Conservation (phyloP, 2,329 filamentous ascomycete species). For the Dryadomyces sulphureus region DNA sequence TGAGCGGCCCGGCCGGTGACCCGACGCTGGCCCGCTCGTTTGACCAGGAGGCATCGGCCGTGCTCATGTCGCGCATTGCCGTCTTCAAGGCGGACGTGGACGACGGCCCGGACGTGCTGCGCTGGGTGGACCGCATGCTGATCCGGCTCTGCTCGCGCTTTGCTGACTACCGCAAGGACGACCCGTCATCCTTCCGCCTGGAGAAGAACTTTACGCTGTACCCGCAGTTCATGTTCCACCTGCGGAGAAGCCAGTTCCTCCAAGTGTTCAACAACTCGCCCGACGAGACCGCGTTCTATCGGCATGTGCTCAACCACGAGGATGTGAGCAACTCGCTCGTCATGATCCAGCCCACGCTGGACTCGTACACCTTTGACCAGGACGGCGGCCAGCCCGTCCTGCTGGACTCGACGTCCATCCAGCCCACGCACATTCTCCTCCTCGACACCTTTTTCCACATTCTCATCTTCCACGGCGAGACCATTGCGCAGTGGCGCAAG, state of each 20-base stretch:
- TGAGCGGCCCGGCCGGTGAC: slow-evolving; percentile 88
- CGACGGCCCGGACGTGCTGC: slow-evolving; percentile 91
- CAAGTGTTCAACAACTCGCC: slow-evolving; percentile 99
- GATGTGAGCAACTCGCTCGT: slow-evolving; percentile 92
- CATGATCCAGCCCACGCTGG: slow-evolving; percentile 97
- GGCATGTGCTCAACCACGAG: slow-evolving; percentile 93
- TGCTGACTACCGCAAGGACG: slow-evolving; percentile 95
- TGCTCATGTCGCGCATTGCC: slow-evolving; percentile 97
- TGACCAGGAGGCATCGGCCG: slow-evolving; percentile 92
- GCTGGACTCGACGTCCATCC: slow-evolving; percentile 90
- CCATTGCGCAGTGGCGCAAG: slow-evolving; percentile 94
- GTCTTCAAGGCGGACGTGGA: slow-evolving; percentile 98
- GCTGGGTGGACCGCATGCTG: slow-evolving; percentile 98
- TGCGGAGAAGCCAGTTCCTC: slow-evolving; percentile 90
- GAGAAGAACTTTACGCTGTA: slow-evolving; percentile 99
- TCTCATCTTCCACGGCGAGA: slow-evolving; percentile 97
- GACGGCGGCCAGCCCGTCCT: slow-evolving; percentile 88
- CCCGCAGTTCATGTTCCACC: slow-evolving; percentile 99
- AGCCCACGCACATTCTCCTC: slow-evolving; percentile 81
- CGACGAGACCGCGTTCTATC: slow-evolving; percentile 97
- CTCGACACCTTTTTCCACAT: slow-evolving; percentile 99
- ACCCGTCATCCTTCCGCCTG: slow-evolving; percentile 87
- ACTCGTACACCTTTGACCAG: slow-evolving; percentile 94
- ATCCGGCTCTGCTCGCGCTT: slow-evolving; percentile 93
- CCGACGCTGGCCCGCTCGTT: slow-evolving; percentile 93